A percentile compares a stretch with the other conserved stretches of the same genome.
Evolutionary conservation across 2,329 filamentous ascomycete species (phyloP).

Genomic region (Colletotrichum neosansevieriae): DNA sequence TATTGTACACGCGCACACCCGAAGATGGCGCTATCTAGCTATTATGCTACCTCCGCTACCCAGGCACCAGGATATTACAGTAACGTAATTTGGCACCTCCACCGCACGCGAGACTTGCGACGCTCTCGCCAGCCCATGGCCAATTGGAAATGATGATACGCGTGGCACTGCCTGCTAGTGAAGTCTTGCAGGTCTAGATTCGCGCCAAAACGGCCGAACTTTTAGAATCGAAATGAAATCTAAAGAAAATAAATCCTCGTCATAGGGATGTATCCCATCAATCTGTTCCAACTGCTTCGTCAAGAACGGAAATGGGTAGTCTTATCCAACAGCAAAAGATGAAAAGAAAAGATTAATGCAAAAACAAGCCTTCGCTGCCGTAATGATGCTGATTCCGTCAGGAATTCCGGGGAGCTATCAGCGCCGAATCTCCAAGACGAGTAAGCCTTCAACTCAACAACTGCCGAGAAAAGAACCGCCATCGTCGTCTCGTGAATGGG

Average conservation of each 20-base stretch:
- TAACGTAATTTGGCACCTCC: constrained; percentile 9
- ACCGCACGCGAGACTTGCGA: not conserved
- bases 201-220: not conserved
- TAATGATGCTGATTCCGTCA: constrained; percentile 29
- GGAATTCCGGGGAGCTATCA: constrained; percentile 16
- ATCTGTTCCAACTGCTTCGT: constrained; percentile 22
- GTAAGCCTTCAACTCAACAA: constrained; percentile 28
- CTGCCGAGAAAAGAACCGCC: constrained; percentile 35
- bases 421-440: constrained; percentile 31
- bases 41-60: constrained; percentile 13
- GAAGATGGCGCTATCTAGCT: constrained; percentile 4
- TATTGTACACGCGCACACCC: constrained; percentile 27
- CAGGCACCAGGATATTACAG: not conserved
- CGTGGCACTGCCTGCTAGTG: constrained; percentile 4
- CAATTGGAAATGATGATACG: constrained; percentile 3
- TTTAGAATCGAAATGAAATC: constrained; percentile 6
- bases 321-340: constrained; percentile 9
- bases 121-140: constrained; percentile 8
- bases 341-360: not conserved
- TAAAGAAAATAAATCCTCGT: constrained; percentile 24
- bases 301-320: constrained; percentile 10
- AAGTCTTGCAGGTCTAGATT: constrained; percentile 6
- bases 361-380: constrained; percentile 23
- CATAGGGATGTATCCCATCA: constrained; percentile 25
- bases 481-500: constrained; percentile 30